A percentile compares a stretch with the other conserved stretches of the same genome.
Evolutionary conservation across 2,329 filamentous ascomycete genomes (phyloP).

Genomic region (Xylaria hypoxylon): DNA sequence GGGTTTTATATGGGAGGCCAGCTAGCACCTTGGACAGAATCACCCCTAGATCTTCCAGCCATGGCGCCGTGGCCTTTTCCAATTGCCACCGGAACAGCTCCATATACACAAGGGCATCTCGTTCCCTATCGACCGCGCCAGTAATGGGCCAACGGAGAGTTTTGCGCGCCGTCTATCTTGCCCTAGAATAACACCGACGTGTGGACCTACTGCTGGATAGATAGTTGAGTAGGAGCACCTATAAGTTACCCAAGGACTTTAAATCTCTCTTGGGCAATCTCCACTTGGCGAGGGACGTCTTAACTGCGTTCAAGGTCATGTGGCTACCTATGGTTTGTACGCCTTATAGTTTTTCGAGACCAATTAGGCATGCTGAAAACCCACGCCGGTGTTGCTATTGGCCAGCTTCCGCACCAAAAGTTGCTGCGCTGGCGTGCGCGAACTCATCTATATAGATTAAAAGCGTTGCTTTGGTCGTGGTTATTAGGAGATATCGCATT

Average conservation of each 20-base stretch:
- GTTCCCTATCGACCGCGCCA: background rate
- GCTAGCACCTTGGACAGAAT: background rate
- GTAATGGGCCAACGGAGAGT: background rate
- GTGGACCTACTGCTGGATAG: background rate
- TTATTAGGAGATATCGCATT: background rate
- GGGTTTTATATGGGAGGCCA: background rate
- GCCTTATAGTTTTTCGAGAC: background rate
- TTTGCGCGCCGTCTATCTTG: background rate
- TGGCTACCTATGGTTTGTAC: background rate
- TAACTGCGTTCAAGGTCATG: conserved; percentile 3
- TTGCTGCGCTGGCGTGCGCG: background rate
- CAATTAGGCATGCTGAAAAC: background rate
- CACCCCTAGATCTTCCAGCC: background rate
- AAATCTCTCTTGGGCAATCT: background rate
- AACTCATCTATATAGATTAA: background rate
- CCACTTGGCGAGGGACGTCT: background rate
- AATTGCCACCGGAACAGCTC: background rate
- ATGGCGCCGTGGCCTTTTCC: background rate
- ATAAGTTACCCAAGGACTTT: background rate
- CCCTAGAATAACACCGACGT: background rate
- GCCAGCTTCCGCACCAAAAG: background rate
- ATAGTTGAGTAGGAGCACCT: background rate
- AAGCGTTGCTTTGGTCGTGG: background rate
- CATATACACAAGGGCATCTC: background rate
- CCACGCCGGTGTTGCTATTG: background rate